Evolutionary conservation across 768 basidiomycete species (phyloP).

Genomic region (Paxillus involutus): DNA sequence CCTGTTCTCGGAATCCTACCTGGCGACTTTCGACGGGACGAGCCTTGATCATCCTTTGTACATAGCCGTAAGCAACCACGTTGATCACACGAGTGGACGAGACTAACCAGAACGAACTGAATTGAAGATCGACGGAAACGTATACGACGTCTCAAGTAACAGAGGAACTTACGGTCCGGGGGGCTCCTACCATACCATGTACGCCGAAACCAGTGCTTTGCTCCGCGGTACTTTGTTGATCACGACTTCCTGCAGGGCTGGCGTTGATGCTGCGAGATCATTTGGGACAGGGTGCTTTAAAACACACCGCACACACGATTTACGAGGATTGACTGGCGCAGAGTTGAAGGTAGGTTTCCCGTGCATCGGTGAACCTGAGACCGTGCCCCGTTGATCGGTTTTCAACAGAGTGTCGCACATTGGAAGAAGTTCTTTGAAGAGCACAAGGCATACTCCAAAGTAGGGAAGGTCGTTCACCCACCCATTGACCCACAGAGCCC

Average conservation of each 20-base stretch:
- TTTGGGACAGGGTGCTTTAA: slow-evolving; percentile 95
- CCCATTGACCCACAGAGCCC: slow-evolving; percentile 77
- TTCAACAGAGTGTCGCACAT: slow-evolving; percentile 64
- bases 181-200: slow-evolving; percentile 79
- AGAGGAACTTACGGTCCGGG: slow-evolving; percentile 82
- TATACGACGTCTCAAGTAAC: slow-evolving; percentile 87
- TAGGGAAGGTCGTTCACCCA: slow-evolving; percentile 73
- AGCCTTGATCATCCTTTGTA: slow-evolving; percentile 69
- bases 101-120: slow-evolving; percentile 9
- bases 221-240: slow-evolving; percentile 22
- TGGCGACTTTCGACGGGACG: slow-evolving; percentile 73
- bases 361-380: background rate
- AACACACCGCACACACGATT: slow-evolving; percentile 87
- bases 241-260: slow-evolving; percentile 53
- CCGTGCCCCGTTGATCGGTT: background rate
- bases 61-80: slow-evolving; percentile 62
- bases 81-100: slow-evolving; percentile 3
- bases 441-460: slow-evolving; percentile 75
- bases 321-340: slow-evolving; percentile 71
- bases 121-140: slow-evolving; percentile 82
- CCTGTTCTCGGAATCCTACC: slow-evolving; percentile 70
- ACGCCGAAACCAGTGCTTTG: slow-evolving; percentile 16
- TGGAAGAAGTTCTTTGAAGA: slow-evolving; percentile 91
- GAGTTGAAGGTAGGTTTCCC: slow-evolving; percentile 62
- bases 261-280: slow-evolving; percentile 86